These are phyloP conservation scores for Phoenix dactylifera DNA, from an alignment of 176 grass and related monocot species.

Conservation along the genomic window DNA sequence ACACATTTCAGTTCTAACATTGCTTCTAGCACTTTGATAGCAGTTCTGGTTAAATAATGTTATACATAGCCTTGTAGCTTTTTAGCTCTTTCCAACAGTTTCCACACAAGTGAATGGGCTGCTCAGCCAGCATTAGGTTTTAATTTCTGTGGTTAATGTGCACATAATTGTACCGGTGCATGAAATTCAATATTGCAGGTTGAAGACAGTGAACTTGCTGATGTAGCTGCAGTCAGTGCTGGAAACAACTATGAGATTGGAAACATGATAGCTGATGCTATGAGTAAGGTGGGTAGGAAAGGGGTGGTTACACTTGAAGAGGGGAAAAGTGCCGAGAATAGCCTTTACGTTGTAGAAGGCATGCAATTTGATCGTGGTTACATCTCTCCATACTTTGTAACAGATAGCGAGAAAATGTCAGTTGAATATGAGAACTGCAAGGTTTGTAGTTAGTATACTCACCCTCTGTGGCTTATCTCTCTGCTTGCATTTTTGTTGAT, in stretches of 20 bases:
- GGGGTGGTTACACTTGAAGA: conserved; percentile 95
- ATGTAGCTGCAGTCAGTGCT: conserved; percentile 93
- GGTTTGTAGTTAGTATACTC: conserved; percentile 18
- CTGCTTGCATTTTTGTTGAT: neutral
- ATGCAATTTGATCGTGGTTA: conserved; percentile 99
- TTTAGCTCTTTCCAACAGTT: too few species aligned
- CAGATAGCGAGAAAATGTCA: conserved; percentile 94
- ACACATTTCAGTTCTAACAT: too few species aligned
- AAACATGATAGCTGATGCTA: conserved; percentile 95
- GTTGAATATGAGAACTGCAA: conserved; percentile 95
- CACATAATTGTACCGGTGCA: too few species aligned
- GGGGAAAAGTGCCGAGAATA: conserved; percentile 81
- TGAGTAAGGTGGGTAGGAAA: conserved; percentile 93
- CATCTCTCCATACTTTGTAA: conserved; percentile 93
- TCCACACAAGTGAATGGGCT: too few species aligned
- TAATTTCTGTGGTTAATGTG: neutral
- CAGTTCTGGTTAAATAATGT: too few species aligned
- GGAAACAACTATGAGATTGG: conserved; percentile 93
- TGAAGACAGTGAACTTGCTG: conserved; percentile 87
- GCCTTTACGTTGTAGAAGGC: conserved; percentile 89
- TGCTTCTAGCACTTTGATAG: neutral
- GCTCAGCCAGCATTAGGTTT: neutral
- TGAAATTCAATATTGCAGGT: conserved; percentile 32
- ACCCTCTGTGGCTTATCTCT: neutral
- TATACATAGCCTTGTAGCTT: neutral